Conservation (phyloP, 345 rosid genomes). For the Luvunga scandens region DNA sequence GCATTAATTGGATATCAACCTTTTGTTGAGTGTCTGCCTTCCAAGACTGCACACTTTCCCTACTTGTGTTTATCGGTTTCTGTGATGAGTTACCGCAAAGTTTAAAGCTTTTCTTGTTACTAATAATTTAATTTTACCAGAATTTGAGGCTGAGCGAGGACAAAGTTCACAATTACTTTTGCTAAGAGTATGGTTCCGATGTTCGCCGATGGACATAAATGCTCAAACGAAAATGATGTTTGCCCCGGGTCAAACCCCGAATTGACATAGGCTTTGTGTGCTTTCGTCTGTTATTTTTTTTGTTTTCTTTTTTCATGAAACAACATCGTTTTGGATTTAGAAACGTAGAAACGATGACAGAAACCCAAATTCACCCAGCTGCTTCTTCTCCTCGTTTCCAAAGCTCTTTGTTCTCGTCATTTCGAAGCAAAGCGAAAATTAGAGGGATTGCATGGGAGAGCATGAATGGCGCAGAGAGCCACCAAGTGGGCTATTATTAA, state of each 20-base stretch:
- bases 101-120: not conserved
- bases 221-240: no score
- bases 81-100: not conserved
- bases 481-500: slow-evolving; percentile 57
- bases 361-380: no score
- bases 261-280: no score
- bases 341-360: no score
- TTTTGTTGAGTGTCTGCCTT: not conserved
- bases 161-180: slow-evolving; percentile 2
- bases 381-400: no score
- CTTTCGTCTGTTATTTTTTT: no score
- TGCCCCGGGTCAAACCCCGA: no score
- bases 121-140: not conserved
- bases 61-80: not conserved
- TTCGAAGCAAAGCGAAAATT: slow-evolving; percentile 11
- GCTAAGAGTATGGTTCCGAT: not conserved
- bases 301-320: no score
- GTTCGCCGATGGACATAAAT: not conserved
- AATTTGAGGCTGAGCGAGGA: slow-evolving; percentile 3
- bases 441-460: slow-evolving; percentile 74
- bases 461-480: slow-evolving; percentile 74
- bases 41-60: not conserved
- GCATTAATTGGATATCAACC: not conserved
- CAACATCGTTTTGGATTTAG: no score
- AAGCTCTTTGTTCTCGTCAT: no score